Evolutionary conservation across 2,329 filamentous ascomycete species (phyloP).

Genomic region (Epicoccum nigrum): DNA sequence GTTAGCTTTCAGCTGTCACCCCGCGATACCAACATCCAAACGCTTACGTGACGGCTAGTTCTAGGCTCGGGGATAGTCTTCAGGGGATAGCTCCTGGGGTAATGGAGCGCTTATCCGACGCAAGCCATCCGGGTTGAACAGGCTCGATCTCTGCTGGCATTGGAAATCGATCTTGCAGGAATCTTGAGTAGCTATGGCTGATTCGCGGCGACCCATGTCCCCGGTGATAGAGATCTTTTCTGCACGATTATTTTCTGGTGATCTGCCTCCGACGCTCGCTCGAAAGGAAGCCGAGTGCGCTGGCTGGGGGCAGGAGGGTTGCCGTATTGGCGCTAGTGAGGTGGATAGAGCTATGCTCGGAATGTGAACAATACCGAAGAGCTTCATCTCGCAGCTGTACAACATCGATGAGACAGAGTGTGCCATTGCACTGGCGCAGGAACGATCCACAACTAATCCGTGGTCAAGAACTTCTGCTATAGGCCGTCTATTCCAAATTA

Average conservation of each 20-base stretch:
- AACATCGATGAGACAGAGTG: neutral
- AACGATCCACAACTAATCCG: constrained; percentile 3
- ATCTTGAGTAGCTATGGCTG: neutral
- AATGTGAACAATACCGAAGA: constrained; percentile 14
- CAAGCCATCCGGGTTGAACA: constrained; percentile 24
- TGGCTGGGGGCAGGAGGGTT: constrained; percentile 23
- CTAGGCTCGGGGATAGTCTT: constrained; percentile 14
- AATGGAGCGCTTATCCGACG: constrained; percentile 40
- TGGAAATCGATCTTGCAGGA: neutral
- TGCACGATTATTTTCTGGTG: constrained; percentile 6
- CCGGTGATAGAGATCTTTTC: neutral
- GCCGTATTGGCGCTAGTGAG: constrained; percentile 29
- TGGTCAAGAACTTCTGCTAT: constrained; percentile 14
- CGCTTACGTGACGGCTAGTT: constrained; percentile 15
- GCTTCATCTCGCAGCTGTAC: neutral
- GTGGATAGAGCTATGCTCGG: constrained; percentile 18
- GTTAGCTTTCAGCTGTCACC: constrained; percentile 21
- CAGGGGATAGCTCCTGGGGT: constrained; percentile 26
- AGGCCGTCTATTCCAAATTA: constrained; percentile 22
- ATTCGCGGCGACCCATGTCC: neutral
- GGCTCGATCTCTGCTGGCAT: constrained; percentile 12
- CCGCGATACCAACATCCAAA: constrained; percentile 23
- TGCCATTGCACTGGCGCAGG: neutral
- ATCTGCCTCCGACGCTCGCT: constrained; percentile 36
- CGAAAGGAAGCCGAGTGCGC: constrained; percentile 44